Evolutionary conservation across 1,284 basidiomycete species (phyloP), one percentile per base, ranked within the genome.

Genomic region (Ceratobasidium sp.): DNA sequence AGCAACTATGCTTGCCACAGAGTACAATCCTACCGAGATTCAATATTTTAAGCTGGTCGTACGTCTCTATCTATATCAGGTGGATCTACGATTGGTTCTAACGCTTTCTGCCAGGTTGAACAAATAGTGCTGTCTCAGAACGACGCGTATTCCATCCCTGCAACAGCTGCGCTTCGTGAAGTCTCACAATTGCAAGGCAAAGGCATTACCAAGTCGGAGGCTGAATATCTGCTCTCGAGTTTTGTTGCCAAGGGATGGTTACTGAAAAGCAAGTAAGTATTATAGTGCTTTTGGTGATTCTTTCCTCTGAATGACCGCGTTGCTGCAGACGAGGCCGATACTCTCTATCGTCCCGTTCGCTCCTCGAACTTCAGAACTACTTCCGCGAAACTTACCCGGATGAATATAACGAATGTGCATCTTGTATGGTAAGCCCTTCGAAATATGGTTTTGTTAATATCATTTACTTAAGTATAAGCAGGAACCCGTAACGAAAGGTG

Each of bases 171-270:
- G 0, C 86, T 95, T 51, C 90, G 92, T 70, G 94, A 95, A 85
- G 89, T 91, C 39, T 87, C 86, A 78, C 83, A 87, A 46, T 85
- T 94, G 63, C 58, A 92, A 91, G 82, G 79, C 64, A 64, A 86
- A 39, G 91, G 87, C 79, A 92, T 96, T 88, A 91, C 91, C 67
- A 93, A 95, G 84, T 87, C 91, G 4, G 92, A 93, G 79, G 93
- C 91, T 0, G 94, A 97, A 85, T 84, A 88, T 56, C 89, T 95
- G 12, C 85, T 97, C 23, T 86, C 88, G 42, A 95, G 93, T 81
- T 94, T 97, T 82, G 93, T 96, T 1, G 91, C 93, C 28, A 92
- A 91, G 81, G 93, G 93, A 33, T 95, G 95, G 95, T 84, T 96
- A 1, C 80, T 90, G 51, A 93, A 91, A 84, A 94, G 93, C 90